Evolutionary conservation across 2,329 filamentous ascomycete species (phyloP), one percentile per base, ranked within the genome.

Genomic region (Trichoderma koningii): DNA sequence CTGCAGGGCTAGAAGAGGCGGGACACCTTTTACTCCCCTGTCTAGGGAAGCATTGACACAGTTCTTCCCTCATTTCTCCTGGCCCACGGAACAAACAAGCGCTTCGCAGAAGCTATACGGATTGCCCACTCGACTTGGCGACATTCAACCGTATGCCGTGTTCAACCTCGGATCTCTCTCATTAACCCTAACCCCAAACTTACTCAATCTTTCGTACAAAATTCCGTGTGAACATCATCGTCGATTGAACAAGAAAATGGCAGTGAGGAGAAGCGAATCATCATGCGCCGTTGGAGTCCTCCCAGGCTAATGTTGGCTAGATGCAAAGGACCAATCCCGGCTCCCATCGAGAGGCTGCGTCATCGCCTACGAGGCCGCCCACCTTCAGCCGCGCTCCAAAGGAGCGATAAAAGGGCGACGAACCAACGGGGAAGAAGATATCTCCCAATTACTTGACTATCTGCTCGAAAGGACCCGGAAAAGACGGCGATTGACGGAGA

Each of bases 321-420:
- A 41, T 38, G 34, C n/a, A 12, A 41, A 50, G 30, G 14, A 6
- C n/a, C 21, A 3, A 53, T 23, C 48, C 48, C 48, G 55, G 42
- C 56, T 15, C 41, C 3, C 34, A 57, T 5, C 7, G 42, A 45
- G 23, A 30, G 60, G 60, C 50, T 63, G 60, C 60, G 60, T 63
- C 60, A 63, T 47, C 60, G 50, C 60, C 60, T 63, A 63, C 60
- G 50, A 63, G 42, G 23, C 26, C 60, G 26, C 26, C 50, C 12
- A 30, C 56, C 34, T 60, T 15, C 45, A 50, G 56, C 56, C 17
- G 52, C 52, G 52, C 30, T n/a, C 9, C 2, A 26, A 53, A 45
- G 28, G 23, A n/a, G 41, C 21, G 15, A 63, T 63, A 53, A 63
- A 53, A 55, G 9, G 14, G 41, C 23, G 19, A 19, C 30, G 2